phyloP scores from a whole-genome alignment of 192 early-diverging fungal genomes.

The Rhizoclosmatium globosum region DNA sequence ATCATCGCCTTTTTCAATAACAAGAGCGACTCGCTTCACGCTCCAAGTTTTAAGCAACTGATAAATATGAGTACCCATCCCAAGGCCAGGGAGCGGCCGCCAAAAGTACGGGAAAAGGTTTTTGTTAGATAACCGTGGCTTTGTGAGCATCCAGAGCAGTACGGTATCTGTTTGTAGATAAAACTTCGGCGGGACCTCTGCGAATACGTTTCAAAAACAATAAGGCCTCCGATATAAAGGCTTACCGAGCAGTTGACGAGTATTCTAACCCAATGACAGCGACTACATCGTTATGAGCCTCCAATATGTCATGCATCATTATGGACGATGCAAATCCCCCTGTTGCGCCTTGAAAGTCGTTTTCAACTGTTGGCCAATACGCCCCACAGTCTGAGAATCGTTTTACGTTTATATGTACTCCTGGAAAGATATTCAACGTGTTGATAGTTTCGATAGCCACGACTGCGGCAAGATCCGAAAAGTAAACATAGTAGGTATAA shows the following conservation, averaged over 20 bases:
- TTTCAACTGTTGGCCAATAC: constrained; percentile 1
- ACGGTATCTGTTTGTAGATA: constrained; percentile 7
- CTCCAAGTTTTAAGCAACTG: background rate
- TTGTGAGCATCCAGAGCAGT: background rate
- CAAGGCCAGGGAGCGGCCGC: background rate
- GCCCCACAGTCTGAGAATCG: constrained; percentile 13
- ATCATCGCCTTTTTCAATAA: constrained; percentile 10
- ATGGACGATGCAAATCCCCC: constrained; percentile 2
- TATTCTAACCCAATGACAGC: constrained; percentile 24
- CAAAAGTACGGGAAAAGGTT: constrained; percentile 15
- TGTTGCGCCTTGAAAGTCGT: background rate
- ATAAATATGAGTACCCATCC: background rate
- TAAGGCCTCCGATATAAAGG: background rate
- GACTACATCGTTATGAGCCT: constrained; percentile 9
- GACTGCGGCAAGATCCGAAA: background rate
- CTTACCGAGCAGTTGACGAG: background rate
- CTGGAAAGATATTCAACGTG: background rate
- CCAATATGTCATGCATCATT: constrained; percentile 7
- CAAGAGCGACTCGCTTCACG: constrained; percentile 1
- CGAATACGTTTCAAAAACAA: background rate
- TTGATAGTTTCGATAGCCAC: constrained; percentile 10
- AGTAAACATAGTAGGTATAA: background rate
- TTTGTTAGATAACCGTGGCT: constrained; percentile 2
- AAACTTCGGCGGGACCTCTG: constrained; percentile 1
- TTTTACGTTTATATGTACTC: constrained; percentile 1